These are phyloP conservation scores for Ceratobasidium sp. DNA, from an alignment of 1,284 basidiomycete species.

Conservation along the genomic window DNA sequence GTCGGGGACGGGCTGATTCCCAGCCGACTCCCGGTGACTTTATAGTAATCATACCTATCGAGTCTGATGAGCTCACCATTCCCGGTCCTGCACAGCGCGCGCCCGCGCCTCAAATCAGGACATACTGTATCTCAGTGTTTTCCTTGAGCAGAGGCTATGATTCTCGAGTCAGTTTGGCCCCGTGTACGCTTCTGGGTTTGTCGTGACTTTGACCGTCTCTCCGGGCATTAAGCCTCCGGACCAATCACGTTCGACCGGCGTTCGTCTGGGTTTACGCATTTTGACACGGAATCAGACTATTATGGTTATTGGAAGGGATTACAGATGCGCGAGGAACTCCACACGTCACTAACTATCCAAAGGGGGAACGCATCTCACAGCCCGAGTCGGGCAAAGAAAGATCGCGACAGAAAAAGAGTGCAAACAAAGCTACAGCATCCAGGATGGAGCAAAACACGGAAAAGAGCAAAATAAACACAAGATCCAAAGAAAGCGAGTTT, in stretches of 20 bases:
- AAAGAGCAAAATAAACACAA: constrained; percentile 37
- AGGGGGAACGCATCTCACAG: constrained; percentile 23
- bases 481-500: background rate
- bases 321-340: constrained; percentile 23
- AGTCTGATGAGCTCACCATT: constrained; percentile 1
- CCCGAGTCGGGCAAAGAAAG: constrained; percentile 1
- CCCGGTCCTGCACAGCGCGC: constrained; percentile 23
- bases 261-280: background rate
- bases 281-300: constrained; percentile 3
- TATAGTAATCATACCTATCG: background rate
- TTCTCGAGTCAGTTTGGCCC: background rate
- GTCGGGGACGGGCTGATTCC: background rate
- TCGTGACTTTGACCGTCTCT: background rate
- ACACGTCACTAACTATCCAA: constrained; percentile 12
- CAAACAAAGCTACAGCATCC: constrained; percentile 38
- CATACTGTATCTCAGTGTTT: constrained; percentile 18
- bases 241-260: background rate
- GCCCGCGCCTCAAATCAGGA: constrained; percentile 1
- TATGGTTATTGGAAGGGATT: constrained; percentile 27
- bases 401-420: constrained; percentile 6
- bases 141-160: constrained; percentile 11
- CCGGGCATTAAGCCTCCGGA: background rate
- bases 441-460: constrained; percentile 22
- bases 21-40: background rate
- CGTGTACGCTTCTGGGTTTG: background rate